phyloP scores from a whole-genome alignment of 139 green algal species.

The Volvox reticuliferus region DNA sequence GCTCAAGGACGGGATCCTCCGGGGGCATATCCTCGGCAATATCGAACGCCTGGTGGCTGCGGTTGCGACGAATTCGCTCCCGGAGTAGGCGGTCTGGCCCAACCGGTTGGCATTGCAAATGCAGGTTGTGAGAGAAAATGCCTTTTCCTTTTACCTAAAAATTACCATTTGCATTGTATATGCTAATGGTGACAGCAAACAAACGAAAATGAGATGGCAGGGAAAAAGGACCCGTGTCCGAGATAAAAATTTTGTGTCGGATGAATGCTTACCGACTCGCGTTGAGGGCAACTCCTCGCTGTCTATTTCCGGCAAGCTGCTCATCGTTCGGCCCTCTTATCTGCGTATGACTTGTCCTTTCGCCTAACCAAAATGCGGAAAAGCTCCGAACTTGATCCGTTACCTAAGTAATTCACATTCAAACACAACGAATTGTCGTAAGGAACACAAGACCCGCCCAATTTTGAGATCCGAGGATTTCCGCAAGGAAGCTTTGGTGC shows the following conservation, averaged over 20 bases:
- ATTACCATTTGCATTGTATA: background rate
- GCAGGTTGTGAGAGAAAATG: background rate
- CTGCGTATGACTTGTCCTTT: background rate
- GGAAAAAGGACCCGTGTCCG: too few species aligned
- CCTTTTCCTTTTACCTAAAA: background rate
- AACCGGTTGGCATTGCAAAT: background rate
- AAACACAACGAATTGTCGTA: background rate
- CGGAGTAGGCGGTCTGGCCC: constrained; percentile 83
- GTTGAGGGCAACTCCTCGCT: constrained; percentile 11
- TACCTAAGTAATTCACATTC: background rate
- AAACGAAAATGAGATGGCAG: background rate
- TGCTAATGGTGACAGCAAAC: background rate
- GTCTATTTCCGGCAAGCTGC: background rate
- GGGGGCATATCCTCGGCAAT: constrained; percentile 52
- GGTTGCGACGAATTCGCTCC: constrained; percentile 83
- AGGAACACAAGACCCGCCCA: background rate
- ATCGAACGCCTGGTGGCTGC: constrained; percentile 73
- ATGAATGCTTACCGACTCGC: constrained; percentile 4
- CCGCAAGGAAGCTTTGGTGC: background rate
- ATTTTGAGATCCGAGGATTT: background rate
- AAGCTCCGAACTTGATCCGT: background rate
- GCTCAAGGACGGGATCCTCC: constrained; percentile 46
- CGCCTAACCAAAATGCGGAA: background rate
- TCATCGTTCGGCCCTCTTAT: background rate
- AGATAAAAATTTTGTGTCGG: background rate